Conservation (phyloP, 179 eudicot genomes). For the Amaranthus tricolor region DNA sequence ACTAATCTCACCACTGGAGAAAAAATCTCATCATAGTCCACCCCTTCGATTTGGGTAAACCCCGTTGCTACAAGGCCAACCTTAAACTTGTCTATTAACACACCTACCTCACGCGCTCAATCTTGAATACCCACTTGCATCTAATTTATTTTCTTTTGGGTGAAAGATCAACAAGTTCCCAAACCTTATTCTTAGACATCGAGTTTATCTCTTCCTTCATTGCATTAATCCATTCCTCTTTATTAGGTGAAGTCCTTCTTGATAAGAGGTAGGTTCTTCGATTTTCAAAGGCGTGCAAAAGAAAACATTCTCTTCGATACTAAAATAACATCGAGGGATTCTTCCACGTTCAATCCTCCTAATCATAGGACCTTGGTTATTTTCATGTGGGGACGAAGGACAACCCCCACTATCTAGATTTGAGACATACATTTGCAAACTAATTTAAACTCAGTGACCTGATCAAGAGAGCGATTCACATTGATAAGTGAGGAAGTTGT, state of each 20-base stretch:
- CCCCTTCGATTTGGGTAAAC: background rate
- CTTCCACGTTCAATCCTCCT: background rate
- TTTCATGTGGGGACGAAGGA: no score
- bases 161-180: background rate
- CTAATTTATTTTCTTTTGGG: background rate
- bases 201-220: no score
- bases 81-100: background rate
- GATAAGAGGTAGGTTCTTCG: background rate
- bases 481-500: no score
- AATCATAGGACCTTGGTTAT: background rate
- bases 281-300: background rate
- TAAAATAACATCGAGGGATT: background rate
- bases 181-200: no score
- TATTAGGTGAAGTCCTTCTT: no score
- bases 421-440: no score
- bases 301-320: background rate
- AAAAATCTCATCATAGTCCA: conserved; percentile 7
- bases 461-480: no score
- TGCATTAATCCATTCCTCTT: no score
- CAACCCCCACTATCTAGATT: no score
- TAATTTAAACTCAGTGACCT: no score
- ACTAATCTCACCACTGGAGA: conserved; percentile 14
- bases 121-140: background rate
- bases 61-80: background rate
- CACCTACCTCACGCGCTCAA: background rate